These are phyloP conservation scores for Candida insectalens DNA, from an alignment of 805 yeast species.

Conservation along the genomic window DNA sequence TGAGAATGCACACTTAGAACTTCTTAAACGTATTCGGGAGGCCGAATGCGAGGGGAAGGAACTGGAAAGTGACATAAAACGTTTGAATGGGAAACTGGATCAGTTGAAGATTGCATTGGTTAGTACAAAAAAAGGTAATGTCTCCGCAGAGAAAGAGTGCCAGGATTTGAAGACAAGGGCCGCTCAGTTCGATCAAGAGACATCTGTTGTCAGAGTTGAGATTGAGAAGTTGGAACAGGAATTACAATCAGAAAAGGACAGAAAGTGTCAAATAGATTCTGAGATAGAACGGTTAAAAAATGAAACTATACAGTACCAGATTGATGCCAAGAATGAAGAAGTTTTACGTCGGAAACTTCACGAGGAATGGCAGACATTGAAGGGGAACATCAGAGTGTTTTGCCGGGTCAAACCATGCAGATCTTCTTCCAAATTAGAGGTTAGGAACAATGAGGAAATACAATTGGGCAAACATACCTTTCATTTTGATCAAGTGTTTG, in stretches of 20 bases:
- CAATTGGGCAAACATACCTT: conserved; percentile 35
- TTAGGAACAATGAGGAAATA: conserved; percentile 18
- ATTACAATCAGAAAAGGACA: too few species aligned
- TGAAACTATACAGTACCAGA: conserved; percentile 12
- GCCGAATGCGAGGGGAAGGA: conserved; percentile 15
- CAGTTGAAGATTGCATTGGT: too few species aligned
- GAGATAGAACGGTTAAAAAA: background rate
- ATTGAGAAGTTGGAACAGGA: too few species aligned
- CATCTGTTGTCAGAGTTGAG: too few species aligned
- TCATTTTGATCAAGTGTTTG: conserved; percentile 73
- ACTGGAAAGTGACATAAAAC: conserved; percentile 7
- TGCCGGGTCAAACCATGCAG: conserved; percentile 81
- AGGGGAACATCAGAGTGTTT: conserved; percentile 87
- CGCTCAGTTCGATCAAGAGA: too few species aligned
- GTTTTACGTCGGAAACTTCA: conserved; percentile 50
- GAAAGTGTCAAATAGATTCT: too few species aligned
- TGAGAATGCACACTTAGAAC: background rate
- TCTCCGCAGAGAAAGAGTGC: too few species aligned
- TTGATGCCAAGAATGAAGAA: conserved; percentile 20
- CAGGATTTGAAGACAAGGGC: too few species aligned
- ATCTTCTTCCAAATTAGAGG: too few species aligned
- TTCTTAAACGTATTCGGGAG: background rate
- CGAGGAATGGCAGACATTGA: conserved; percentile 69
- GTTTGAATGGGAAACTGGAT: too few species aligned
- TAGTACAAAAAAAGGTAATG: too few species aligned